phyloP scores from a whole-genome alignment of 495 filamentous ascomycete species.

The Margaritispora aquatica region DNA sequence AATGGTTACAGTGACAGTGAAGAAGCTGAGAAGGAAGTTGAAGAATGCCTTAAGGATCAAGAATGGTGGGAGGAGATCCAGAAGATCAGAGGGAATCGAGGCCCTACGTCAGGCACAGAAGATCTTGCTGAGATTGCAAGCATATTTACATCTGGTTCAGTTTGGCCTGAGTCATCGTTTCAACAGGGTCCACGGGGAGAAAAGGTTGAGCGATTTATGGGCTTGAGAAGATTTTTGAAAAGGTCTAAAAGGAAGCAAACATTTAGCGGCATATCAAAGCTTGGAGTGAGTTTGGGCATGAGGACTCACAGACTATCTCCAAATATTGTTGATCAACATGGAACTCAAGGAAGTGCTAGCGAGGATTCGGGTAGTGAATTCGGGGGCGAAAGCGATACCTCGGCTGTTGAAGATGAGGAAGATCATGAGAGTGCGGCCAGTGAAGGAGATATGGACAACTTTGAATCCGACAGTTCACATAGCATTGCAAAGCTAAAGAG shows the following conservation, averaged over 20 bases:
- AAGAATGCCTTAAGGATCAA: slow-evolving; percentile 57
- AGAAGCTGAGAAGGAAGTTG: slow-evolving; percentile 45
- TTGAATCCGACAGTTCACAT: slow-evolving; percentile 21
- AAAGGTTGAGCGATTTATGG: slow-evolving; percentile 33
- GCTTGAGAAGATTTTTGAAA: slow-evolving; percentile 43
- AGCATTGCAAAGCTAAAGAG: slow-evolving; percentile 5
- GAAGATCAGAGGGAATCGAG: slow-evolving; percentile 41
- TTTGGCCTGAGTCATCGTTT: slow-evolving; percentile 50
- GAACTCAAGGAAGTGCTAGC: slow-evolving; percentile 17
- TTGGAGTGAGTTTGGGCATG: slow-evolving; percentile 67
- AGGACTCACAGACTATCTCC: slow-evolving; percentile 66
- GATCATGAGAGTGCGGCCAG: slow-evolving; percentile 33
- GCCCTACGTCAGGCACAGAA: slow-evolving; percentile 21
- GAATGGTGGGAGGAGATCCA: slow-evolving; percentile 83
- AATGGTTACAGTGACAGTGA: slow-evolving; percentile 47
- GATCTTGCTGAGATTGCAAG: slow-evolving; percentile 30
- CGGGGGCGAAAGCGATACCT: slow-evolving; percentile 15
- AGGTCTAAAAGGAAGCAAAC: slow-evolving; percentile 51
- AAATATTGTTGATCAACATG: slow-evolving; percentile 48
- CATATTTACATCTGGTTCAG: slow-evolving; percentile 27
- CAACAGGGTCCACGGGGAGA: slow-evolving; percentile 38
- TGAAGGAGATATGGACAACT: slow-evolving; percentile 44
- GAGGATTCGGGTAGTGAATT: slow-evolving; percentile 19
- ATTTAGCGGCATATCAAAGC: slow-evolving; percentile 50
- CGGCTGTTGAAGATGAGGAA: not conserved